Evolutionary conservation across 345 rosid species (phyloP).

Genomic region (Pistacia atlantica): DNA sequence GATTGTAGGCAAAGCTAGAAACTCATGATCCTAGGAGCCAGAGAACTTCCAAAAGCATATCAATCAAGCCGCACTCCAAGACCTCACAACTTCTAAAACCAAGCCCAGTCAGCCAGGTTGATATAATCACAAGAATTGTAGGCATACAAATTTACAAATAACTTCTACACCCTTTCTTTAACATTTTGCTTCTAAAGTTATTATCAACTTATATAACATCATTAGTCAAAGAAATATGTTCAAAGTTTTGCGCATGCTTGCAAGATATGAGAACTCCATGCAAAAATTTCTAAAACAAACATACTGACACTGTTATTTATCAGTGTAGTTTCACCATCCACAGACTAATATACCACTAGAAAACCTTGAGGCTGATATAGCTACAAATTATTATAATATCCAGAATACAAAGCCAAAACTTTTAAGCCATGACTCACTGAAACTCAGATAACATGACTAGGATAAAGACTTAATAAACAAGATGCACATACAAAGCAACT

Average conservation of each 20-base stretch:
- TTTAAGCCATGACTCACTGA: neutral
- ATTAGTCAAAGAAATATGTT: neutral
- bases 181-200: neutral
- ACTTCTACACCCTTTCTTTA: neutral
- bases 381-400: neutral
- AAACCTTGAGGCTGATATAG: neutral
- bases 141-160: neutral
- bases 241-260: neutral
- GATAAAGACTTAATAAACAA: neutral
- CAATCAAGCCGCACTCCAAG: neutral
- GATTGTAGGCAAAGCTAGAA: neutral
- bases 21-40: neutral
- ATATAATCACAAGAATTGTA: neutral
- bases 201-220: neutral
- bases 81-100: neutral
- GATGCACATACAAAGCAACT: neutral
- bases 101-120: neutral
- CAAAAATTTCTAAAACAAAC: neutral
- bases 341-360: neutral
- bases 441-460: neutral
- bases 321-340: constrained; percentile 1
- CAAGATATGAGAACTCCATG: neutral
- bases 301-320: neutral
- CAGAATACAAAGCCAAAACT: neutral
- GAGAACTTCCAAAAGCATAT: neutral